These are phyloP conservation scores for Geotrichum klebahnii DNA, from an alignment of 1,139 yeast genomes.

Conservation along the genomic window DNA sequence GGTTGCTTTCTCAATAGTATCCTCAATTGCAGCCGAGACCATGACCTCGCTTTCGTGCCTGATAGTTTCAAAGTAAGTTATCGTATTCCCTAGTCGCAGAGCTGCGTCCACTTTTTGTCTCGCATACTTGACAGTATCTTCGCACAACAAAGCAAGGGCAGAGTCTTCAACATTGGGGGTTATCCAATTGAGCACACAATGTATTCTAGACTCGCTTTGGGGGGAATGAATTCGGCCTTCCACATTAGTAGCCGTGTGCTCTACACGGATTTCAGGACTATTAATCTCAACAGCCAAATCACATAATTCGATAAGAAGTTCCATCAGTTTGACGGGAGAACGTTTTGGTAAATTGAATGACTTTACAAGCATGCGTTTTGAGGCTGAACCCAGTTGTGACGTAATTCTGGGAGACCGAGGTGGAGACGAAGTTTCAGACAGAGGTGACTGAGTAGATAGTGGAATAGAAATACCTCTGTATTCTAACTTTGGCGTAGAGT, in stretches of 20 bases:
- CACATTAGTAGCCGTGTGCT: neutral
- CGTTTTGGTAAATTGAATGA: constrained; percentile 33
- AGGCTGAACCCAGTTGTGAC: constrained; percentile 10
- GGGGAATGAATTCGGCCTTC: constrained; percentile 51
- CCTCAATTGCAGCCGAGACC: constrained; percentile 62
- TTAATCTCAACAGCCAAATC: constrained; percentile 73
- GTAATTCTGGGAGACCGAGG: constrained; percentile 26
- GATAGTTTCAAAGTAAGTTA: constrained; percentile 74
- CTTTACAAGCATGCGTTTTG: constrained; percentile 22
- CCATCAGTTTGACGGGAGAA: constrained; percentile 67
- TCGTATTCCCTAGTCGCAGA: constrained; percentile 69
- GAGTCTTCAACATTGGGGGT: constrained; percentile 56
- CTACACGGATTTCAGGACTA: constrained; percentile 42
- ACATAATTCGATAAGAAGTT: constrained; percentile 60
- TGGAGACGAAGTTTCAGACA: constrained; percentile 25
- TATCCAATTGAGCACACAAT: constrained; percentile 51
- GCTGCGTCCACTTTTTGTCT: constrained; percentile 68
- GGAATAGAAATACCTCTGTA: constrained; percentile 64
- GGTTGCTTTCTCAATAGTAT: constrained; percentile 54
- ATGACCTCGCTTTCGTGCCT: constrained; percentile 74
- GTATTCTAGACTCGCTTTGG: constrained; percentile 61
- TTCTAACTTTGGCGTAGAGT: constrained; percentile 36
- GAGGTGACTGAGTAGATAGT: constrained; percentile 21
- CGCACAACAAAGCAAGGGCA: constrained; percentile 58
- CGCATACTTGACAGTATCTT: constrained; percentile 63